phyloP scores from a whole-genome alignment of 371 early-diverging fungal species.

The Mycotypha africana region DNA sequence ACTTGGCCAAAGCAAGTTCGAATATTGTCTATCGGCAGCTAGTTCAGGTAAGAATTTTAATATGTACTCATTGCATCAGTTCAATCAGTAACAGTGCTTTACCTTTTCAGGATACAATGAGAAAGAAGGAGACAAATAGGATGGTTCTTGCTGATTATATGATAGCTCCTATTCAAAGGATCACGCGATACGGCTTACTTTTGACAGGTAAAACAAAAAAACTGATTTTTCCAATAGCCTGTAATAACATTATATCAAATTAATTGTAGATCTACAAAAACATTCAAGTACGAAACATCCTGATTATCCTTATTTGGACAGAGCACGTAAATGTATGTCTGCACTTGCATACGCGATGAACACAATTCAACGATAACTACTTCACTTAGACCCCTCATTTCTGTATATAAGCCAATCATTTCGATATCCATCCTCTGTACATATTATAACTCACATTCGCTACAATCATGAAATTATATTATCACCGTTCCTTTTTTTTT shows the following conservation, averaged over 20 bases:
- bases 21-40: conserved; percentile 28
- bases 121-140: conserved; percentile 25
- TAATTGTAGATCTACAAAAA: conserved; percentile 37
- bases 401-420: no score
- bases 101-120: conserved; percentile 19
- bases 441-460: no score
- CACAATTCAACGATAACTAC: conserved; percentile 22
- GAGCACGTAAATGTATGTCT: conserved; percentile 30
- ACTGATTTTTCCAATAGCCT: no score
- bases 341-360: conserved; percentile 44
- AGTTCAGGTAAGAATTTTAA: conserved; percentile 17
- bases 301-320: conserved; percentile 30
- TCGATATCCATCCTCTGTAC: no score
- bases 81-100: no score
- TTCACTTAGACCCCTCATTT: no score
- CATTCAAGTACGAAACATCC: conserved; percentile 27
- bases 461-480: no score
- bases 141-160: conserved; percentile 42
- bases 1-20: conserved; percentile 19
- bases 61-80: no score
- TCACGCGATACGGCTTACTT: conserved; percentile 44
- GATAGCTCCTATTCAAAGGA: conserved; percentile 51
- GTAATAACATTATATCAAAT: conserved; percentile 5
- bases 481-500: no score
- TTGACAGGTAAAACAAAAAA: conserved; percentile 30